Evolutionary conservation across 2,329 filamentous ascomycete species (phyloP), one percentile per base, ranked within the genome.

Genomic region (Aspergillus cejpii): DNA sequence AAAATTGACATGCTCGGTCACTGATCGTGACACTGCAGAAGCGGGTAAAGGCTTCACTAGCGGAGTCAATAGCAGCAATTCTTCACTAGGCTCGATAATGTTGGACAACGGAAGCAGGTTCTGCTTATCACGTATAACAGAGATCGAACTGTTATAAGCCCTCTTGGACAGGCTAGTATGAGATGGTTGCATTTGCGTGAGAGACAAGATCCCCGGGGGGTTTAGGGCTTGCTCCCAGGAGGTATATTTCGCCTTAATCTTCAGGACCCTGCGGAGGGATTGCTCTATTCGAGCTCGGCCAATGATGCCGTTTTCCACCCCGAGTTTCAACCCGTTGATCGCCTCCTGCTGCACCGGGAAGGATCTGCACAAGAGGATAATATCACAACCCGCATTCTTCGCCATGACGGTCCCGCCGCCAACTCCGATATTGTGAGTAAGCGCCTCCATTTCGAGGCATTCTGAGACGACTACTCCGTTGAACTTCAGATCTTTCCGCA

Each of bases 341-440:
- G 90, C 91, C 67, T 97, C 91, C 52, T 92, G 80, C 64, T 97
- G 90, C 15, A 91, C 84, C 28, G 86, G 82, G 56, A 89, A 94
- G 5, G 88, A 89, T 36, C 89, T 83, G 58, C 90, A 97, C 1
- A 96, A 78, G 5, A 96, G 77, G 4, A 96, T 81, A 42, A 97
- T 73, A 64, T 98, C 92, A 62, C 92, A 97, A 11, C 92, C 92
- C 24, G 92, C 91, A 64, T 95, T 92, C 40, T 96, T 87, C 3
- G 92, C 92, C 89, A 96, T 96, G 56, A 97, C 88, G 0, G 91
- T 95, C 10, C 92, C 92, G 31, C 92, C 91, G 55, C 91, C 89
- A 14, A 98, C 89, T n/a, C 91, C 91, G 39, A 97, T 92, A 57
- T 96, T 94, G 61, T 94, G 87, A 52, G 88, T 92, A 6, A 97